These are phyloP conservation scores for Lodderomyces jiufengensis DNA, from an alignment of 1,139 yeast species.

Conservation along the genomic window DNA sequence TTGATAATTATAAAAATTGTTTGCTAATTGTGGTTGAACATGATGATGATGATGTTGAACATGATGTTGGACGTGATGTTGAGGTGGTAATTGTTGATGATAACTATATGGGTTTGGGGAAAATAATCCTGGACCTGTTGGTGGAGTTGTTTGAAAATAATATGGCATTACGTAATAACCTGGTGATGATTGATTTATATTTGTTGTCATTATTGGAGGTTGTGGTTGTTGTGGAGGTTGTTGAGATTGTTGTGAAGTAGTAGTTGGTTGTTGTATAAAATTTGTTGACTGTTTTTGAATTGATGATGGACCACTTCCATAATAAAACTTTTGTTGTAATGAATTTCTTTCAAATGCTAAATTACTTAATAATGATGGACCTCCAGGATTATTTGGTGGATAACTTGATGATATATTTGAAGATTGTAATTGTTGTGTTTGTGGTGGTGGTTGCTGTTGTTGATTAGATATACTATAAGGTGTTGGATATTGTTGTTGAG, in stretches of 20 bases:
- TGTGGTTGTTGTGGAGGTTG: constrained; percentile 3
- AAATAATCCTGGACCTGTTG: not conserved
- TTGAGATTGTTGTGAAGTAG: constrained; percentile 1
- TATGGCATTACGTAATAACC: constrained; percentile 3
- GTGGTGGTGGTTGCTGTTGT: not conserved
- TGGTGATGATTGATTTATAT: constrained; percentile 1
- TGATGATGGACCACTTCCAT: constrained; percentile 14
- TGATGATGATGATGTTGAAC: not conserved
- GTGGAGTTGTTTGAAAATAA: constrained; percentile 1
- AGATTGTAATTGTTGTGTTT: not conserved
- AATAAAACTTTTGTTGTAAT: constrained; percentile 33
- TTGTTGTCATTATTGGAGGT: not conserved
- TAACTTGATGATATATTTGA: not conserved
- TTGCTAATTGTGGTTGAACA: not conserved
- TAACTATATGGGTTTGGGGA: too few relatives aligned
- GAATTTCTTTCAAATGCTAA: constrained; percentile 36
- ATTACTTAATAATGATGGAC: constrained; percentile 17
- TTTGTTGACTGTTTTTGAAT: constrained; percentile 1
- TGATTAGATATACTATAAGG: not conserved
- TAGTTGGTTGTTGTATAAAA: not conserved
- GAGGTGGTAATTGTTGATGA: not conserved
- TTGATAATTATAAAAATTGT: too few relatives aligned
- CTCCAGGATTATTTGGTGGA: not conserved
- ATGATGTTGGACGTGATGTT: not conserved
- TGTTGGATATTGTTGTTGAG: not conserved